phyloP scores from a whole-genome alignment of 2,329 filamentous ascomycete species.

The Ploettnerulaceae sp. region DNA sequence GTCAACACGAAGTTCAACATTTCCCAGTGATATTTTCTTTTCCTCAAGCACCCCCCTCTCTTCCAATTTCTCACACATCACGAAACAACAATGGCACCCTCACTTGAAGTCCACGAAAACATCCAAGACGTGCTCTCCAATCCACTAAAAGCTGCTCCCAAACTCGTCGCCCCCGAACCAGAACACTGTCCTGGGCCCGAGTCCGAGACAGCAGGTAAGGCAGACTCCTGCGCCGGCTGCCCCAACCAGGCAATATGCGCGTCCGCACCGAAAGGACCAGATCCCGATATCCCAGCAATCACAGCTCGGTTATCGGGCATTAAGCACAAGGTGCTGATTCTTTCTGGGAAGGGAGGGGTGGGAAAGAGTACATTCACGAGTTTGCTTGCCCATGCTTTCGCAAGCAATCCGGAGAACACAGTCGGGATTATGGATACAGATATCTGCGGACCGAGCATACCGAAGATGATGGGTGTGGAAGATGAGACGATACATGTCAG shows the following conservation, averaged over 20 bases:
- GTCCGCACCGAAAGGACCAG: constrained; percentile 87
- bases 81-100: constrained; percentile 63
- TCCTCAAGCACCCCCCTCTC: background rate
- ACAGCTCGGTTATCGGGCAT: constrained; percentile 75
- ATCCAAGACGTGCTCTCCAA: constrained; percentile 68
- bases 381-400: constrained; percentile 84
- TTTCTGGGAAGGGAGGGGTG: constrained; percentile 93
- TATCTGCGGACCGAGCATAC: constrained; percentile 92
- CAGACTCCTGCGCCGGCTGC: constrained; percentile 87
- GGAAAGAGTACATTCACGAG: constrained; percentile 93
- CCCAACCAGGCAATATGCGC: constrained; percentile 96
- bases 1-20: constrained; percentile 7
- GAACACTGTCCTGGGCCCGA: constrained; percentile 95
- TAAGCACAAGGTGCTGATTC: constrained; percentile 82
- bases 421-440: constrained; percentile 98
- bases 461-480: constrained; percentile 98
- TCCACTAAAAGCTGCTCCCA: constrained; percentile 71
- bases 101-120: constrained; percentile 65
- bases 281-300: constrained; percentile 89
- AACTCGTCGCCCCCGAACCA: constrained; percentile 90
- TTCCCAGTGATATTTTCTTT: background rate
- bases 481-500: constrained; percentile 89
- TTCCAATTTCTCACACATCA: background rate
- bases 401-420: constrained; percentile 68
- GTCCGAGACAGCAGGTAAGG: constrained; percentile 62